A percentile compares a stretch with the other conserved stretches of the same genome.
Conservation (phyloP, 495 filamentous ascomycete genomes). For the Talaromyces stipitatus region DNA sequence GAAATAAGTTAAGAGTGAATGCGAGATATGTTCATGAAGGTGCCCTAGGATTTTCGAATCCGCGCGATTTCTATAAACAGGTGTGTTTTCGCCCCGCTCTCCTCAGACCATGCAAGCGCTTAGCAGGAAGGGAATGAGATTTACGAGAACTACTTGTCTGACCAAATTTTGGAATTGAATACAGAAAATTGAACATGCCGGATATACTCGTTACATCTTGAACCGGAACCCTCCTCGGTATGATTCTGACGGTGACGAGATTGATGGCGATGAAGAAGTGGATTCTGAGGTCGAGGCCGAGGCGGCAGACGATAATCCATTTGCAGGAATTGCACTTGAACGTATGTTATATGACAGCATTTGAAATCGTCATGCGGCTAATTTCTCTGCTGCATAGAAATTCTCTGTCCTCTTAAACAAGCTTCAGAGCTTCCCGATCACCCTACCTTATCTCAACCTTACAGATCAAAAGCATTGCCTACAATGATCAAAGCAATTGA, state of each 20-base stretch:
- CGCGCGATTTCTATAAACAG: slow-evolving; percentile 78
- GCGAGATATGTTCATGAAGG: slow-evolving; percentile 74
- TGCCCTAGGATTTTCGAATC: slow-evolving; percentile 58
- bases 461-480: slow-evolving; percentile 71
- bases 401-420: slow-evolving; percentile 80
- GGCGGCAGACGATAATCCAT: slow-evolving; percentile 74
- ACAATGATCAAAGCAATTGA: slow-evolving; percentile 64
- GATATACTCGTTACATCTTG: slow-evolving; percentile 77
- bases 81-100: slow-evolving; percentile 35
- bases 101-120: slow-evolving; percentile 5
- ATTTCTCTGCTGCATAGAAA: slow-evolving; percentile 42
- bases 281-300: slow-evolving; percentile 67
- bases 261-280: slow-evolving; percentile 65
- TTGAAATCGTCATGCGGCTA: background rate
- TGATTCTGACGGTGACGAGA: slow-evolving; percentile 81
- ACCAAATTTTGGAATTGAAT: background rate
- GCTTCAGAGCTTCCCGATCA: slow-evolving; percentile 79
- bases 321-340: slow-evolving; percentile 73
- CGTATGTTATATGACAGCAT: slow-evolving; percentile 43
- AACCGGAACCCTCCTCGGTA: slow-evolving; percentile 63
- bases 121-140: background rate
- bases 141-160: background rate
- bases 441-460: slow-evolving; percentile 74
- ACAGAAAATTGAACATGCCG: slow-evolving; percentile 77
- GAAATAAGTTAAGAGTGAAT: slow-evolving; percentile 82